Evolutionary conservation across 345 rosid species (phyloP), one percentile per base, ranked within the genome.

Genomic region (Citropsis articulata): DNA sequence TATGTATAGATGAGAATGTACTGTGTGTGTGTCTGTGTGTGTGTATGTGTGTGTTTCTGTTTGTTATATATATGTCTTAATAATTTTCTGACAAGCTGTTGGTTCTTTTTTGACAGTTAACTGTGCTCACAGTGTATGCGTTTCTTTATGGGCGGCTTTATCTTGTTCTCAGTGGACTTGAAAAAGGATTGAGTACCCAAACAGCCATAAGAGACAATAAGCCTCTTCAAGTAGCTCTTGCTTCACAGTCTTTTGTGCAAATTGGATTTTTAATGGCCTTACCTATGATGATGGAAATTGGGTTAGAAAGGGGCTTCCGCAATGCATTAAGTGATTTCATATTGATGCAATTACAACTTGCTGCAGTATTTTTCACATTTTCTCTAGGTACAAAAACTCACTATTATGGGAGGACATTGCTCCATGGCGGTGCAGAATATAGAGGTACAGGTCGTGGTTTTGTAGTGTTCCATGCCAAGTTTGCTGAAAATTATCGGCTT

Each of bases 391-490:
- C 91, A 78, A 89, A 86, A 56, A 85, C 90, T 33, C 95, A 89
- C 75, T 91, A 91, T 77, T 91, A 80, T 45, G 92, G 94, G 60
- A 85, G 90, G 71, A 89, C 98, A 64, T 66, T 92, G 82, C 90
- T 92, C 68, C 97, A 92, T 77, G 97, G 97, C 69, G 97, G 97
- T 25, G 95, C 97, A 35, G 86, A 92, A 73, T 92, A 92, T 82
- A 87, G 98, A 86, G 87, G 91, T 38, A 94, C 98, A 30, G 98
- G 98, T 13, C 93, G 98, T 19, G 98, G 98, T 12, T 94, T 94
- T 69, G 98, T 94, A 14, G 96, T 94, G 81, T 86, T 84, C 83
- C 97, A 94, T 80, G 97, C 93, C 66, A 94, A 91, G 73, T 92
- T 94, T 81, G 96, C 97, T 2, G 97, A 92, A 57, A 90, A 89